Base-by-base conservation (phyloP, 306 rosid genomes). In the Lithocarpus polystachyus region DNA sequence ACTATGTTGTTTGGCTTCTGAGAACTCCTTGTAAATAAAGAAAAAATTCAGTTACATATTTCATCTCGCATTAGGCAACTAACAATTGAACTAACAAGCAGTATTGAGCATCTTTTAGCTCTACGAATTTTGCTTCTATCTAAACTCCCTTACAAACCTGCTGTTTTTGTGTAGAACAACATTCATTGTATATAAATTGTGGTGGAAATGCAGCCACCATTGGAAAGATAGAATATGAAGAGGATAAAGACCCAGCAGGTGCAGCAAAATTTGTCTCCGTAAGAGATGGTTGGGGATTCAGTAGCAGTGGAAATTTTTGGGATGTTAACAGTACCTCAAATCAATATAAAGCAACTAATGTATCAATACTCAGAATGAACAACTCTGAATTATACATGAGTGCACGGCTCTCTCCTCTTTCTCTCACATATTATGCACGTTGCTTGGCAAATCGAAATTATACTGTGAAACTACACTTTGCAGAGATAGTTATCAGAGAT, bases 371-470 rank as follows among this genome's bases (percentile, higher is more conserved):
- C 19, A 72, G 76, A 72, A 79, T 82, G 79, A 72, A 61, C 55
- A 7, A 82, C 62, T 78, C 90, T 4, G 84, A 76, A 56, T 26
- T 90, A 75, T 90, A 89, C 75, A 62, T 51, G 59, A 85, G 81
- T 5, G 89, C 92, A 24, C 90, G 92, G 22, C 83, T 82, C 5
- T 53, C 89, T 77, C 89, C 92, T 2, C 77, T 83, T 72, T 87
- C 90, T 5, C 90, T 89, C 55, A 85, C 90, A 20, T 90, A 90
- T 75, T 87, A 83, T 74, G 85, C 73, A n/a, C 90, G 76, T 72
- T 90, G 92, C 89, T 80, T 90, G 85, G 89, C 84, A 77, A 87
- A 89, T 87, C 90, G 90, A 64, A 89, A 85, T 78, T 90, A 89
- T 73, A 84, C 86, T 12, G 84, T 90, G 54, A 88, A 77, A 60